Base-by-base conservation (phyloP, 345 rosid species). In the Murraya koenigii region DNA sequence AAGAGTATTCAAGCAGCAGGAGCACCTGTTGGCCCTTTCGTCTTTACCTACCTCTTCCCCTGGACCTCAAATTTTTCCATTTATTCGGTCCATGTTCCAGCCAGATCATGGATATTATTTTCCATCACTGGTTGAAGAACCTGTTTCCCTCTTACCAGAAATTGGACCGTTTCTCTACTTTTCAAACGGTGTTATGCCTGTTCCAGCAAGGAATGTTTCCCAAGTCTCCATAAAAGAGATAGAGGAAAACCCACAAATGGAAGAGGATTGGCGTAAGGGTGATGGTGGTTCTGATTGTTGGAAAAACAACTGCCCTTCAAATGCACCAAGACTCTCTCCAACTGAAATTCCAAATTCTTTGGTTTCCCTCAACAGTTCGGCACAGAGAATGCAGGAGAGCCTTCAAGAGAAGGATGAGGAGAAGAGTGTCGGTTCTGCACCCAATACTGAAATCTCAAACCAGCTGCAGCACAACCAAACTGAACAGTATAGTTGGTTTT, bases 151-250 rank as follows among this genome's bases (percentile, higher is more conserved):
- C 14, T 20, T 58, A 58, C 78, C 77, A 0, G 74, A 70, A 79
- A 58, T 66, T 56, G 63, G 39, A 28, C 69, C 73, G 19, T 60
- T 73, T 66, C 68, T 79, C 39, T 74, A 47, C 60, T 58, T 66
- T 22, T 59, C 81, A 28, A 74, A 44, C 11, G 62, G 17, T 67
- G 41, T 64, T 55, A 23, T 79, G 74, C 73, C 74, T 66, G 38
- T 44, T 35, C 77, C 81, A 3, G 17, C 59, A 14, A 59, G 55
- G 32, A 74, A 69, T 59, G 63, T 79, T 58, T 66, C 81, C 17
- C 74, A 79, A 73, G 73, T 79, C 55, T 66, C 69, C 54, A 66
- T 79, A 73, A 69, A 56, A 66, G 81, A 79, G 77, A 66, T 74
- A n/a, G 78, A 79, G 61, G 81, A 66, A 66, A 68, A 41, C 54